Conservation (phyloP, 164 flowering plant genomes). For the Kingdonia uniflora region DNA sequence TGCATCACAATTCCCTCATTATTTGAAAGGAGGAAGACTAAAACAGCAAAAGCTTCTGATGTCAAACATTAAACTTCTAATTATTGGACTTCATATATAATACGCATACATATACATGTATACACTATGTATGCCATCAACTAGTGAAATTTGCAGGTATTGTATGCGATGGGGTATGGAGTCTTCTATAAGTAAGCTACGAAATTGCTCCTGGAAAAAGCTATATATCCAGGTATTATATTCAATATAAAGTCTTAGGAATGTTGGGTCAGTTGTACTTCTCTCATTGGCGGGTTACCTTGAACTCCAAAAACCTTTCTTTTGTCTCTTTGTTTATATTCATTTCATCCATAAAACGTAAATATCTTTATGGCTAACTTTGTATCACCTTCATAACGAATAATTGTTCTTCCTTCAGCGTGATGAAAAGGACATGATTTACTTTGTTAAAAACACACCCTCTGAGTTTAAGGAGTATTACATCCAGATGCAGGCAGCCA, state of each 20-base stretch:
- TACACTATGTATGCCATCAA: background rate
- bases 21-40: background rate
- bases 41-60: too few relatives aligned
- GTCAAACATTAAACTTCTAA: too few relatives aligned
- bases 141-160: slow-evolving; percentile 35
- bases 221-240: slow-evolving; percentile 69
- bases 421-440: slow-evolving; percentile 81
- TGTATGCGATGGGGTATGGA: slow-evolving; percentile 83
- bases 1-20: background rate
- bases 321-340: background rate
- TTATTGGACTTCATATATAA: too few relatives aligned
- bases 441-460: slow-evolving; percentile 69
- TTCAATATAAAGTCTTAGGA: background rate
- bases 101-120: background rate
- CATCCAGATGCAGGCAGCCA: slow-evolving; percentile 94
- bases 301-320: background rate
- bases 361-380: too few relatives aligned
- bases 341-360: too few relatives aligned
- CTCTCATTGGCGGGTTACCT: background rate
- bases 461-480: slow-evolving; percentile 87
- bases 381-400: background rate
- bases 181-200: slow-evolving; percentile 39
- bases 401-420: slow-evolving; percentile 40
- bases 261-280: background rate
- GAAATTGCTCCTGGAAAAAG: slow-evolving; percentile 85